Evolutionary conservation across 2,329 filamentous ascomycete species (phyloP).

Genomic region (Emydomyces testavorans): DNA sequence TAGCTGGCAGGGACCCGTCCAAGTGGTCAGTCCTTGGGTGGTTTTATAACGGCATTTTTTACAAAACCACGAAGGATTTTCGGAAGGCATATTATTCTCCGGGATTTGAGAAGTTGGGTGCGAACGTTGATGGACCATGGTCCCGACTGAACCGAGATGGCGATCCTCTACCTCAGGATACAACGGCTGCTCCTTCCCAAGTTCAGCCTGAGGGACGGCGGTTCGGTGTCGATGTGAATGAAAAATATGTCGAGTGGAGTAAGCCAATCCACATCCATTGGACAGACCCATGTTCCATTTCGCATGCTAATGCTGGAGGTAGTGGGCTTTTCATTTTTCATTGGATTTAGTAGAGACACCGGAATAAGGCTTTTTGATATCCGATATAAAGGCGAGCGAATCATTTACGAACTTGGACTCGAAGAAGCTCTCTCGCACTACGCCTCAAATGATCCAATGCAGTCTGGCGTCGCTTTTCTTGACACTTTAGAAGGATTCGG

Average conservation of each 20-base stretch:
- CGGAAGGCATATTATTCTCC: constrained; percentile 4
- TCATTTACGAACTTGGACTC: constrained; percentile 44
- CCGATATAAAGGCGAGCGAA: constrained; percentile 40
- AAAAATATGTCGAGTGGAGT: constrained; percentile 41
- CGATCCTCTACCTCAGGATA: constrained; percentile 1
- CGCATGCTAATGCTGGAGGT: background rate
- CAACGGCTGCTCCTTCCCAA: background rate
- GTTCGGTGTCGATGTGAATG: constrained; percentile 34
- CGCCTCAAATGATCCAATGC: constrained; percentile 28
- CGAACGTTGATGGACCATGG: constrained; percentile 9
- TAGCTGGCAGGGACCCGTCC: constrained; percentile 7
- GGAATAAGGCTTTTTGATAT: constrained; percentile 42
- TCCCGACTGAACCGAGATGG: constrained; percentile 3
- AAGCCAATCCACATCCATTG: background rate
- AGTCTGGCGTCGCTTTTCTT: constrained; percentile 21
- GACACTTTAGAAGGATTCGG: constrained; percentile 28
- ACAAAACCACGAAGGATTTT: constrained; percentile 6
- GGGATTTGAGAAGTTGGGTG: constrained; percentile 6
- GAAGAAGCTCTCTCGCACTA: constrained; percentile 46
- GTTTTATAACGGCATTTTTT: constrained; percentile 10
- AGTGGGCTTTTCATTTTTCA: constrained; percentile 44
- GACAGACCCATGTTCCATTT: background rate
- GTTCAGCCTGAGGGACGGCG: constrained; percentile 31
- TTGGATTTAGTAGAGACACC: constrained; percentile 35
- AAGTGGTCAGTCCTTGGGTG: constrained; percentile 7